These are phyloP conservation scores for Tausonia pullulans DNA, from an alignment of 1,284 basidiomycete genomes.

Conservation along the genomic window DNA sequence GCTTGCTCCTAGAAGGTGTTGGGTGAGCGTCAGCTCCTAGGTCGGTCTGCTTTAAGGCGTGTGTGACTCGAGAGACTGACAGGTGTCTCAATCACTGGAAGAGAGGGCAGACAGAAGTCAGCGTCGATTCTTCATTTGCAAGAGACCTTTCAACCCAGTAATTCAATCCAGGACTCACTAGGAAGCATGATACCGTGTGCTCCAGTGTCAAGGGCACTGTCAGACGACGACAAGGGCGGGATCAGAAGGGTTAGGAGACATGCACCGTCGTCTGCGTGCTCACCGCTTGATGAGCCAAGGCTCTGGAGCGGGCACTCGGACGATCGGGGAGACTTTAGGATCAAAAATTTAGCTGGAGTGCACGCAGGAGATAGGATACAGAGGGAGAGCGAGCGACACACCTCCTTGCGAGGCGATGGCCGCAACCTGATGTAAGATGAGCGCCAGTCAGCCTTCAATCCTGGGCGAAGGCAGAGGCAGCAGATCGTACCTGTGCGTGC, in stretches of 20 bases:
- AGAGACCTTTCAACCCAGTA: not conserved
- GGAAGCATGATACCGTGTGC: constrained; percentile 5
- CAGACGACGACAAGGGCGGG: not conserved
- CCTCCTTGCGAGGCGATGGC: too few relatives aligned
- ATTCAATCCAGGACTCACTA: not conserved
- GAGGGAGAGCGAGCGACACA: too few relatives aligned
- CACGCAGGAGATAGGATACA: not conserved
- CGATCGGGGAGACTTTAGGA: not conserved
- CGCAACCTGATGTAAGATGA: too few relatives aligned
- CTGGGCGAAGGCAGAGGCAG: too few relatives aligned
- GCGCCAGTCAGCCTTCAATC: too few relatives aligned
- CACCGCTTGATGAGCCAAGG: constrained; percentile 6
- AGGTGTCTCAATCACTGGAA: not conserved
- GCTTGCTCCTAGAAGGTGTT: not conserved
- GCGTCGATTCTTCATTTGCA: not conserved
- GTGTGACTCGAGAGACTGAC: not conserved
- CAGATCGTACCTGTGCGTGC: too few relatives aligned
- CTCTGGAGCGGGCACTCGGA: not conserved
- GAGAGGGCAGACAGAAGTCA: not conserved
- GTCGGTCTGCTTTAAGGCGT: too few relatives aligned
- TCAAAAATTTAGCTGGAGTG: not conserved
- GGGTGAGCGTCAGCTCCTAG: too few relatives aligned
- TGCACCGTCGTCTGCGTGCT: not conserved
- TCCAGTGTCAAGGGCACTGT: not conserved
- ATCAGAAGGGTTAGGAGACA: not conserved